Evolutionary conservation across 176 grass and related monocot species (phyloP).

Genomic region (Luzula sylvatica): DNA sequence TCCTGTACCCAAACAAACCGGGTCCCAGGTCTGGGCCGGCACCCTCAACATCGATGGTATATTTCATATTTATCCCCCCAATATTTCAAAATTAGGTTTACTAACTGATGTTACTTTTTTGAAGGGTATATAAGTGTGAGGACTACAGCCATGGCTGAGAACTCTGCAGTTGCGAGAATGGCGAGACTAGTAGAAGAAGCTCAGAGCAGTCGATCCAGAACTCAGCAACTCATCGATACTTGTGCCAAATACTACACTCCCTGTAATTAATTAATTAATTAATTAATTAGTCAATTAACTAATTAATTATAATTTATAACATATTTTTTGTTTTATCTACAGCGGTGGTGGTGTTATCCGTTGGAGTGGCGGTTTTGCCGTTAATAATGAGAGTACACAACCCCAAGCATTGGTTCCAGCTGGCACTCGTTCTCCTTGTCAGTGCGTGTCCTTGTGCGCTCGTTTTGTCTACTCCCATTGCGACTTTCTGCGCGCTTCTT

Average conservation of each 20-base stretch:
- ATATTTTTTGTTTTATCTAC: conserved; percentile 24
- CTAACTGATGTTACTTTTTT: conserved; percentile 16
- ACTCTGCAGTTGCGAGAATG: conserved; percentile 90
- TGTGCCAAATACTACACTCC: conserved; percentile 92
- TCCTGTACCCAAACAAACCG: conserved; percentile 59
- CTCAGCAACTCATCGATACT: conserved; percentile 78
- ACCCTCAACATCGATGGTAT: conserved; percentile 90
- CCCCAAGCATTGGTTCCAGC: conserved; percentile 43
- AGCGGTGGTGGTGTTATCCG: conserved; percentile 67
- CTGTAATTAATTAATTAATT: conserved; percentile 21
- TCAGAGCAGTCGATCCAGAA: conserved; percentile 65
- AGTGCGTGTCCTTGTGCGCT: conserved; percentile 90
- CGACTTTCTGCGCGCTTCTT: conserved; percentile 86
- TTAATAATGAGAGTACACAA: conserved; percentile 28
- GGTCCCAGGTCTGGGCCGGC: conserved; percentile 87
- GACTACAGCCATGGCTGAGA: conserved; percentile 67
- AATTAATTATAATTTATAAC: neutral
- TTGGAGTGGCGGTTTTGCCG: conserved; percentile 53
- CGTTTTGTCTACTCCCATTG: conserved; percentile 78
- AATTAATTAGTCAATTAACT: neutral
- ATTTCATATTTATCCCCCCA: neutral
- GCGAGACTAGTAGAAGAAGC: conserved; percentile 91
- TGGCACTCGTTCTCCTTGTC: conserved; percentile 80
- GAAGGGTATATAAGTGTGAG: conserved; percentile 89
- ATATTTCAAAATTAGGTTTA: neutral